Base-by-base conservation (phyloP, 306 rosid genomes). In the Rosa multiflora region DNA sequence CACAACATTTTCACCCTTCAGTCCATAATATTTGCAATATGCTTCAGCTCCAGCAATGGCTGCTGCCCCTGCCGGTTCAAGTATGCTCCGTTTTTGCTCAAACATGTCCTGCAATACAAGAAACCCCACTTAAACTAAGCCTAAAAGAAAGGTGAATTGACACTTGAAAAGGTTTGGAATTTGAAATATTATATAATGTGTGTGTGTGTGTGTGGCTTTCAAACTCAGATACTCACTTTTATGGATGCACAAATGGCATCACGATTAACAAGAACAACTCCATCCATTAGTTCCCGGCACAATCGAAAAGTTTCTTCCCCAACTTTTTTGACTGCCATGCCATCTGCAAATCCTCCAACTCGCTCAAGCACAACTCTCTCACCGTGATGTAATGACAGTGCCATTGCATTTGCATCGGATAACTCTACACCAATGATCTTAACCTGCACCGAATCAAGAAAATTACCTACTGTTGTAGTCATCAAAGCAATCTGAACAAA, bases 21-120 rank as follows among this genome's bases (percentile, higher is more conserved):
- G 43, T 15, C 97, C 98, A 85, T 95, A 87, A 85, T 92, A 90
- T 78, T 89, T 92, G 88, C 99, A 92, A 88, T 95, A 95, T 85
- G 99, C 98, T 88, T 92, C 98, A 23, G 98, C 99, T 83, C 99
- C 99, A 79, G 99, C 98, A 71, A 95, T 93, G 77, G 98, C 82
- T 66, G 91, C 97, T 47, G 98, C 98, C 12, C 99, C 98, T 39
- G 99, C 98, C 15, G 99, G 99, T 88, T 92, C 99, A 74, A 95
- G 77, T 69, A 95, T 92, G 91, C 90, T 92, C 85, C 99, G 89
- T 66, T 95, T 92, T 86, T 95, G 97, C 87, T 92, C 98, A 81
- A 92, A 95, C 98, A 95, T 95, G 80, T 95, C 97, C 98, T 92
- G 82, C 85, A 83, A 70, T 12, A 43, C 26, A 51, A 70, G 23